A percentile compares a stretch with the other conserved stretches of the same genome.
Evolutionary conservation across 2,329 filamentous ascomycete genomes (phyloP).

Genomic region (Lasiodiplodia sp.): DNA sequence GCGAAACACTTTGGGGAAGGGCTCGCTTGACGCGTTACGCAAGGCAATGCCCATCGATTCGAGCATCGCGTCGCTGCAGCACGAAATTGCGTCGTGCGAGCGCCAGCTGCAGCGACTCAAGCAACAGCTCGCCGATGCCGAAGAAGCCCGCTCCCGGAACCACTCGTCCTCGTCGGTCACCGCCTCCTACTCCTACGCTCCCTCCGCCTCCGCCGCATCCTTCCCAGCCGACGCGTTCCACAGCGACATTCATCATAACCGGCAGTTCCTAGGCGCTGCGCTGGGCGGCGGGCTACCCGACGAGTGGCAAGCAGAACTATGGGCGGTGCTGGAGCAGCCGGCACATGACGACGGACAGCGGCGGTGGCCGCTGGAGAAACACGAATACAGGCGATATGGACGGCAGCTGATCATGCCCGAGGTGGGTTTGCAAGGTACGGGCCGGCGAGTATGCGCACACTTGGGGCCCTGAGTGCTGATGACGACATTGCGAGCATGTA

Average conservation of each 20-base stretch:
- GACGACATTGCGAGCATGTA: slow-evolving; percentile 41
- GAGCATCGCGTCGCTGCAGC: slow-evolving; percentile 46
- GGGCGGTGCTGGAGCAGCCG: slow-evolving; percentile 44
- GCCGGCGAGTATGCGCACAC: background rate
- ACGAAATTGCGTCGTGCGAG: slow-evolving; percentile 54
- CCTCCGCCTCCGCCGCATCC: slow-evolving; percentile 35
- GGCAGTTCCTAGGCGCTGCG: slow-evolving; percentile 41
- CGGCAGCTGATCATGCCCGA: slow-evolving; percentile 88
- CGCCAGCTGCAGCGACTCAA: slow-evolving; percentile 49
- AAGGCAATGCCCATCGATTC: slow-evolving; percentile 13
- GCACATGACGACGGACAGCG: slow-evolving; percentile 34
- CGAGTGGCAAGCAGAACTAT: slow-evolving; percentile 52
- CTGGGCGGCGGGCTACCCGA: slow-evolving; percentile 51
- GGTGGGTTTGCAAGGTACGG: slow-evolving; percentile 75
- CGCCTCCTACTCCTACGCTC: slow-evolving; percentile 35
- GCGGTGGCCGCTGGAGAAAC: slow-evolving; percentile 70
- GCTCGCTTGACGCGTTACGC: too few relatives aligned
- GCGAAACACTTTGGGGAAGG: background rate
- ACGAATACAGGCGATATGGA: slow-evolving; percentile 87
- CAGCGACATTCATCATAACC: slow-evolving; percentile 34
- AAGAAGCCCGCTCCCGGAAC: slow-evolving; percentile 34
- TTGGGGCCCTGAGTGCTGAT: background rate
- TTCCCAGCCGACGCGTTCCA: slow-evolving; percentile 35
- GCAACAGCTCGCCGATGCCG: slow-evolving; percentile 52
- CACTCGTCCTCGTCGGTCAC: background rate